Evolutionary conservation across 2,329 filamentous ascomycete genomes (phyloP).

Genomic region (Cryphonectria naterciae): DNA sequence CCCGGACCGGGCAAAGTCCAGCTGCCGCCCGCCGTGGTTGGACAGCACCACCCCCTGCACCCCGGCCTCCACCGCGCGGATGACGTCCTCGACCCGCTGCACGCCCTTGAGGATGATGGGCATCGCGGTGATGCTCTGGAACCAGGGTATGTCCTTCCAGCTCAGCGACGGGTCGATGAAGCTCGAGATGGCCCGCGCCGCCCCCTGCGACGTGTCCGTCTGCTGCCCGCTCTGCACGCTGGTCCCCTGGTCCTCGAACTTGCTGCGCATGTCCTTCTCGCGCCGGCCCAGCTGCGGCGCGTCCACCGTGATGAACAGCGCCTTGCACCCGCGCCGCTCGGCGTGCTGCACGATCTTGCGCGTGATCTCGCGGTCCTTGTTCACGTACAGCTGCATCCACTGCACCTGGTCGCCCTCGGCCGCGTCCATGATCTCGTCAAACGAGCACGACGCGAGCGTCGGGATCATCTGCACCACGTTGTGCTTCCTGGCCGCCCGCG

Average conservation of each 20-base stretch:
- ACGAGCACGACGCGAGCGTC: slow-evolving; percentile 93
- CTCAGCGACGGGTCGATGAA: slow-evolving; percentile 95
- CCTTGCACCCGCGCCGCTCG: slow-evolving; percentile 88
- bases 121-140: slow-evolving; percentile 86
- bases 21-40: slow-evolving; percentile 93
- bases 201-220: slow-evolving; percentile 88
- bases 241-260: slow-evolving; percentile 83
- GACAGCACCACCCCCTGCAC: slow-evolving; percentile 90
- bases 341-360: slow-evolving; percentile 89
- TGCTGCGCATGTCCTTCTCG: slow-evolving; percentile 97
- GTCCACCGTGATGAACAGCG: slow-evolving; percentile 97
- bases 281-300: slow-evolving; percentile 91
- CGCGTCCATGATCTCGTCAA: slow-evolving; percentile 95
- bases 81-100: slow-evolving; percentile 92
- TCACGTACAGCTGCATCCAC: slow-evolving; percentile 97
- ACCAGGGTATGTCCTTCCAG: slow-evolving; percentile 96
- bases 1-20: slow-evolving; percentile 87
- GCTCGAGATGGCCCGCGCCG: slow-evolving; percentile 89
- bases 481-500: slow-evolving; percentile 80
- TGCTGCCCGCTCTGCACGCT: slow-evolving; percentile 77
- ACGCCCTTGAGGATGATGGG: slow-evolving; percentile 97
- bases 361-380: slow-evolving; percentile 92
- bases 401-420: slow-evolving; percentile 79
- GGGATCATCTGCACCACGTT: slow-evolving; percentile 98
- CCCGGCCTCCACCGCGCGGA: slow-evolving; percentile 80